phyloP scores from a whole-genome alignment of 768 basidiomycete genomes.

The Pleurotus tuoliensis region DNA sequence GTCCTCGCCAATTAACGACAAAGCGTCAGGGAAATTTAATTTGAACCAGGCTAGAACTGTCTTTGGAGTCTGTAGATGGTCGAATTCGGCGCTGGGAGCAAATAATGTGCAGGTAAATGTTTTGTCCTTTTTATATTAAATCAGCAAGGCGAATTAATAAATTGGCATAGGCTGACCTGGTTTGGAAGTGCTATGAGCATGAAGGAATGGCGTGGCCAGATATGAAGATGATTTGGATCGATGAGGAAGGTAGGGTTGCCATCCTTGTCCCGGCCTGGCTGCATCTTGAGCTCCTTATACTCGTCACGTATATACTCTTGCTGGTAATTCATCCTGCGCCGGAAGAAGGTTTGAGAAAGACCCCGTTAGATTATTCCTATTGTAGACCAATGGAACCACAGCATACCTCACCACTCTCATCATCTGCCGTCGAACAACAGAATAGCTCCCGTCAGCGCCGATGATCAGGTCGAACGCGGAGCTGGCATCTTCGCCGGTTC shows the following conservation, averaged over 20 bases:
- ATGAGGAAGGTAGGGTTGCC: slow-evolving; percentile 73
- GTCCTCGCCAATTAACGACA: slow-evolving; percentile 79
- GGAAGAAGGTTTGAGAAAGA: slow-evolving; percentile 22
- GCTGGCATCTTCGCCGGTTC: slow-evolving; percentile 36
- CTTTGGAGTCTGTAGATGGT: slow-evolving; percentile 57
- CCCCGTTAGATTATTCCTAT: slow-evolving; percentile 6
- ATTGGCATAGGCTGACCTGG: slow-evolving; percentile 50
- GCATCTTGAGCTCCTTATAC: slow-evolving; percentile 96
- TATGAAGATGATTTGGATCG: slow-evolving; percentile 95
- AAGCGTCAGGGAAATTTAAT: slow-evolving; percentile 83
- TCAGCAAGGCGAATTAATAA: slow-evolving; percentile 11
- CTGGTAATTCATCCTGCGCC: slow-evolving; percentile 83
- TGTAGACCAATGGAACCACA: slow-evolving; percentile 15
- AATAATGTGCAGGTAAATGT: slow-evolving; percentile 98
- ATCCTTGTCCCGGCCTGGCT: slow-evolving; percentile 60
- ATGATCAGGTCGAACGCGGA: slow-evolving; percentile 76
- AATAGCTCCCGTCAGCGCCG: slow-evolving; percentile 94
- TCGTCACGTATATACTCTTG: slow-evolving; percentile 95
- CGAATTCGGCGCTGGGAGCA: slow-evolving; percentile 75
- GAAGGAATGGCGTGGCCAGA: slow-evolving; percentile 98
- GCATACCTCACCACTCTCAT: slow-evolving; percentile 90
- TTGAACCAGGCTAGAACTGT: slow-evolving; percentile 72
- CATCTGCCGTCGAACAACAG: slow-evolving; percentile 86
- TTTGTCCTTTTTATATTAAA: slow-evolving; percentile 67
- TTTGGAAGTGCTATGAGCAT: slow-evolving; percentile 99